Percentiles rank a stretch among this genome's conserved stretches.
phyloP scores from a whole-genome alignment of 805 yeast genomes.

The Blastobotrys robertii region DNA sequence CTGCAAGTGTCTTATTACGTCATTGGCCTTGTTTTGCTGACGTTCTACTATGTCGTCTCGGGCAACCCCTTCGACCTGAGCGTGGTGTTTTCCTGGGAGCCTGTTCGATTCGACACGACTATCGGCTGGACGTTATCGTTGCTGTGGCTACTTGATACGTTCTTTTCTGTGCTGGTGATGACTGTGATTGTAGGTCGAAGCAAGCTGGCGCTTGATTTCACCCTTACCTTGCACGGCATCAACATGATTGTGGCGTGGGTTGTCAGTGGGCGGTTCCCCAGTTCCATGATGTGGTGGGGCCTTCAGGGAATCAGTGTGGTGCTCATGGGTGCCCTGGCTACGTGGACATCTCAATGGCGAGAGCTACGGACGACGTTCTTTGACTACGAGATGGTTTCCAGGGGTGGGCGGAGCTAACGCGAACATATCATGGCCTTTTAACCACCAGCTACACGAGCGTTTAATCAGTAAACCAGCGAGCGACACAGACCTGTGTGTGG shows the following conservation, averaged over 20 bases:
- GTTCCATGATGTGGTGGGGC: constrained; percentile 72
- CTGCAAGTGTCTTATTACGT: constrained; percentile 72
- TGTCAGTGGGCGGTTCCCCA: constrained; percentile 59
- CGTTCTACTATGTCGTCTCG: constrained; percentile 51
- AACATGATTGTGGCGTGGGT: constrained; percentile 62
- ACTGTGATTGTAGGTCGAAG: constrained; percentile 86
- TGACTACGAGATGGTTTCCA: constrained; percentile 34
- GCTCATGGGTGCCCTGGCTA: constrained; percentile 68
- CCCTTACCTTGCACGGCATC: constrained; percentile 80
- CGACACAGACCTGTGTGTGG: not conserved
- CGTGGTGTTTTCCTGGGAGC: constrained; percentile 77
- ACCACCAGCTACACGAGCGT: not conserved
- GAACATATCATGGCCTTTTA: no score
- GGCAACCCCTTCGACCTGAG: constrained; percentile 60
- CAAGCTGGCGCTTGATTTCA: constrained; percentile 93
- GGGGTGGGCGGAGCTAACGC: not conserved
- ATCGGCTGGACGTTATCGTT: constrained; percentile 66
- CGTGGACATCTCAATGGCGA: constrained; percentile 86
- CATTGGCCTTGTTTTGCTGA: constrained; percentile 59
- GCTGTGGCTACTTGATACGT: constrained; percentile 76
- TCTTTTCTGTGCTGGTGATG: constrained; percentile 74
- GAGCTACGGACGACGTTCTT: constrained; percentile 85
- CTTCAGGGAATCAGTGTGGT: constrained; percentile 60
- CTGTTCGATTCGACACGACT: constrained; percentile 62
- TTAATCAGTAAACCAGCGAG: not conserved